A percentile compares a stretch with the other conserved stretches of the same genome.
Conservation (phyloP, 2,329 filamentous ascomycete species). For the Exophiala bonariae region DNA sequence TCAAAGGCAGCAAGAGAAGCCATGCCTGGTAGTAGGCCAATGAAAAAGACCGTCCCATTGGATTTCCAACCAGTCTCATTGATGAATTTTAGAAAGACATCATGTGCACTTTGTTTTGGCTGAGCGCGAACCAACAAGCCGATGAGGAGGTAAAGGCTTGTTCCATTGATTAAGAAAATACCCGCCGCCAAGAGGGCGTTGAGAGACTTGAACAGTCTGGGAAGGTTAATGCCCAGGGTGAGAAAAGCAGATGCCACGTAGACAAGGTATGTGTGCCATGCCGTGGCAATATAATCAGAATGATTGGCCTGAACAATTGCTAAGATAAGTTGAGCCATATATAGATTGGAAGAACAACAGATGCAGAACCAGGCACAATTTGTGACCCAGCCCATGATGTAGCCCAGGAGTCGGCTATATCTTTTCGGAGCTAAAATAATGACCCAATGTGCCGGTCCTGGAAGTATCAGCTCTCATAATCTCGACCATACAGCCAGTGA, state of each 20-base stretch:
- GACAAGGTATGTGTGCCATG: slow-evolving; percentile 28
- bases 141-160: slow-evolving; percentile 26
- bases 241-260: slow-evolving; percentile 15
- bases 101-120: slow-evolving; percentile 10
- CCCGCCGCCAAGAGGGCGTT: slow-evolving; percentile 8
- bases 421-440: slow-evolving; percentile 42
- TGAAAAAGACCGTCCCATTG: slow-evolving; percentile 20
- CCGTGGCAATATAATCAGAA: slow-evolving; percentile 6
- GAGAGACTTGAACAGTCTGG: slow-evolving; percentile 6
- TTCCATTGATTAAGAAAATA: slow-evolving; percentile 18
- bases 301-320: slow-evolving; percentile 8
- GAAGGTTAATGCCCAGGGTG: slow-evolving; percentile 6
- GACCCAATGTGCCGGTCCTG: slow-evolving; percentile 5
- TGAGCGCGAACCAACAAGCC: slow-evolving; percentile 24
- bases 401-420: slow-evolving; percentile 47
- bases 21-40: slow-evolving; percentile 2
- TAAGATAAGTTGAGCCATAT: slow-evolving; percentile 10
- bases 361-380: slow-evolving; percentile 57
- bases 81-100: slow-evolving; percentile 18
- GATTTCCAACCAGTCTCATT: slow-evolving; percentile 28
- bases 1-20: slow-evolving; percentile 7
- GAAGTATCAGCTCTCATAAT: too few species aligned
- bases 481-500: too few species aligned
- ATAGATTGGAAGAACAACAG: slow-evolving; percentile 34
- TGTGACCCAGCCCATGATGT: slow-evolving; percentile 52